Evolutionary conservation across 257 asterid species (phyloP), one percentile per base, ranked within the genome.

Genomic region (Ajuga chamaepitys): DNA sequence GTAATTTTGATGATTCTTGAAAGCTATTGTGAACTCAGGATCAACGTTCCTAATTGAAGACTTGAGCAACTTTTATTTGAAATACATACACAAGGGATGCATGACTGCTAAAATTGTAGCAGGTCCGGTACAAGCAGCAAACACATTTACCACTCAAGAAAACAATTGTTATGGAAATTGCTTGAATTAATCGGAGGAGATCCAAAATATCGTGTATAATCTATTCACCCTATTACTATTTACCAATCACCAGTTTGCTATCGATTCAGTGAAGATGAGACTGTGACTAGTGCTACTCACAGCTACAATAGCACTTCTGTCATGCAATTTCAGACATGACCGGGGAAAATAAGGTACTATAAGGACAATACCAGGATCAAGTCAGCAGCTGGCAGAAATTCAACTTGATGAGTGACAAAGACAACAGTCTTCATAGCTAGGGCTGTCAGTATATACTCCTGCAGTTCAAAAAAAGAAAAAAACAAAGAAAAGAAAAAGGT

Each of bases 391-490:
- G 97, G 96, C 77, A 94, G 75, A 82, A 86, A 90, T 80, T 94
- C 99, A 76, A 94, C 95, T 82, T 94, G 99, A 77, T 94, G 99
- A 48, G 99, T 94, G 64, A 94, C 99, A 60, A 81, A 94, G 65
- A 93, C 79, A 60, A 88, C 95, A 6, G 99, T 93, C 75, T 86
- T 93, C 30, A 82, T 60, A 52, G 93, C 85, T 52, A 93, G 84
- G 26, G 99, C 99, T 8, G 90, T 78, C 78, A 93, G 41, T 85
- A 93, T 89, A 77, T 89, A 93, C 72, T 93, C 99, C 99, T 93
- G 94, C 78, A 81, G 69, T 76, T 42, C 42, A 72, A 78, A 34
- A 42, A 47, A 37, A n/a, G n/a, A n/a, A n/a, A n/a, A n/a, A n/a
- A n/a, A n/a, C n/a, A n/a, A n/a, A n/a, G n/a, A n/a, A n/a, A n/a